These are phyloP conservation scores for Scedosporium dehoogii DNA, from an alignment of 2,329 filamentous ascomycete species.

Conservation along the genomic window DNA sequence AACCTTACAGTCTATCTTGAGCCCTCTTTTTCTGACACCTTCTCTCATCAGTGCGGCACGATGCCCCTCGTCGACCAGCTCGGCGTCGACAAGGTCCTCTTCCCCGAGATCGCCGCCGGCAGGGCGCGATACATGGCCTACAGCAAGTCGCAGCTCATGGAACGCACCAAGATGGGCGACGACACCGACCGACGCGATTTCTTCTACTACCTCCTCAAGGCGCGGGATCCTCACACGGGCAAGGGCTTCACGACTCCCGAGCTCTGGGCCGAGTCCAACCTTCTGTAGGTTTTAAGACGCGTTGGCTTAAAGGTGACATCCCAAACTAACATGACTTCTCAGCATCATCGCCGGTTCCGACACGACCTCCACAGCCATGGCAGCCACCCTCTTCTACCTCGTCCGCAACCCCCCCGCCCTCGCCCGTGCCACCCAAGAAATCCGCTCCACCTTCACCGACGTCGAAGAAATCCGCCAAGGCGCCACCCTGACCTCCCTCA, in stretches of 20 bases:
- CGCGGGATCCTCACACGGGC: constrained; percentile 61
- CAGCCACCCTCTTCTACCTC: constrained; percentile 54
- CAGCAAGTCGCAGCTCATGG: constrained; percentile 55
- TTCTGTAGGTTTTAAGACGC: constrained; percentile 36
- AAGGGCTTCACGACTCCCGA: constrained; percentile 55
- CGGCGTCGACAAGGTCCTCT: constrained; percentile 57
- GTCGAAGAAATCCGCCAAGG: constrained; percentile 48
- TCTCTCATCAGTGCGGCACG: constrained; percentile 48
- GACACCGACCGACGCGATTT: constrained; percentile 62
- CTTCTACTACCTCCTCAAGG: constrained; percentile 65
- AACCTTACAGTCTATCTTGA: neutral
- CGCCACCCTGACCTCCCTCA: constrained; percentile 34
- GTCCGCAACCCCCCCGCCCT: constrained; percentile 40
- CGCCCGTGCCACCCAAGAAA: constrained; percentile 36
- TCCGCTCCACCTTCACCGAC: constrained; percentile 38
- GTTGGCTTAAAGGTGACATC: neutral
- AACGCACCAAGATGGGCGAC: constrained; percentile 56
- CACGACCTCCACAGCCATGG: constrained; percentile 60
- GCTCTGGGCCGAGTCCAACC: constrained; percentile 61
- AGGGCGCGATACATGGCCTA: constrained; percentile 63
- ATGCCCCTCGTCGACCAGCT: constrained; percentile 60
- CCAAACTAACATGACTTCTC: neutral
- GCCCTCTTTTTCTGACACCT: neutral
- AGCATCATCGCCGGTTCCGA: constrained; percentile 63
- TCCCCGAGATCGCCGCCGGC: constrained; percentile 55